Conservation (phyloP, 768 basidiomycete genomes). For the Podaxis mareebaensis region DNA sequence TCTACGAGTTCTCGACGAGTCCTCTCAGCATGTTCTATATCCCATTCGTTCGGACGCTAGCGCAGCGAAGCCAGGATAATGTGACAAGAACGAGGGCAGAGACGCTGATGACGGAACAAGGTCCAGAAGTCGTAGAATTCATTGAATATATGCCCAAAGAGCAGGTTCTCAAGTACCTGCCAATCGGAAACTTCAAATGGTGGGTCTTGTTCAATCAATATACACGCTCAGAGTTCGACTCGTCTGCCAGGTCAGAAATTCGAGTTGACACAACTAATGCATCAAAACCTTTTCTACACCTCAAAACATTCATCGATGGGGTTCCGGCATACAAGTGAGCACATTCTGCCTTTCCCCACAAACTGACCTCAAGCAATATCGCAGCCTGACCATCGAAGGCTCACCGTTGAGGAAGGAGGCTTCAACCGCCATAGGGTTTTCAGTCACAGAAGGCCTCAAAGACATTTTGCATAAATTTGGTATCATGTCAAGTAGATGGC, state of each 20-base stretch:
- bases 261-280: constrained; percentile 66
- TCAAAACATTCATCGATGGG: constrained; percentile 67
- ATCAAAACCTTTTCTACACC: constrained; percentile 47
- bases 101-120: constrained; percentile 27
- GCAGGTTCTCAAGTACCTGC: constrained; percentile 57
- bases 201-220: constrained; percentile 24
- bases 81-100: constrained; percentile 36
- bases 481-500: constrained; percentile 56
- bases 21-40: constrained; percentile 73
- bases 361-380: not conserved
- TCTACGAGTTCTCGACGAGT: constrained; percentile 68
- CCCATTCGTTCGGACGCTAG: constrained; percentile 58
- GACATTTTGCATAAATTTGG: constrained; percentile 59
- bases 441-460: constrained; percentile 49
- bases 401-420: constrained; percentile 43
- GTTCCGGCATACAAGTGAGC: constrained; percentile 51
- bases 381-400: constrained; percentile 50
- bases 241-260: constrained; percentile 53
- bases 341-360: not conserved
- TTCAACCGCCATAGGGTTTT: constrained; percentile 45
- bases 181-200: constrained; percentile 71
- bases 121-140: constrained; percentile 22
- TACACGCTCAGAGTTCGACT: not conserved
- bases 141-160: constrained; percentile 50
- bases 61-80: constrained; percentile 40